Conservation (phyloP, 2,329 filamentous ascomycete genomes). For the Cladophialophora carrionii region DNA sequence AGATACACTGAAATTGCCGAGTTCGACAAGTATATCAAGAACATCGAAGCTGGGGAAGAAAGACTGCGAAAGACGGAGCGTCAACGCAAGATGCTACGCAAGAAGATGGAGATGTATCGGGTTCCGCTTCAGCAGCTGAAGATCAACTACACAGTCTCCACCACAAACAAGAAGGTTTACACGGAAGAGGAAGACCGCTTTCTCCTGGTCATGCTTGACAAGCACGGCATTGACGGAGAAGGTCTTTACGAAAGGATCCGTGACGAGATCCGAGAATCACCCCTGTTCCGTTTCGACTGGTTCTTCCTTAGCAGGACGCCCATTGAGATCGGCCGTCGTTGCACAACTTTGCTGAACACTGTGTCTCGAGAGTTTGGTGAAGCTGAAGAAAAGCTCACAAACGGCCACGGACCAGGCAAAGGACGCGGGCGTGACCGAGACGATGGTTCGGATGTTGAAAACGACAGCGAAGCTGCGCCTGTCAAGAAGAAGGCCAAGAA, state of each 20-base stretch:
- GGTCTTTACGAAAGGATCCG: constrained; percentile 89
- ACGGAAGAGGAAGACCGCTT: constrained; percentile 98
- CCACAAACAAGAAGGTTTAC: constrained; percentile 99
- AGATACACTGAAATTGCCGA: constrained; percentile 88
- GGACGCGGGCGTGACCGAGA: constrained; percentile 61
- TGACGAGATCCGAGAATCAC: constrained; percentile 94
- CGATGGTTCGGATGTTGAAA: constrained; percentile 82
- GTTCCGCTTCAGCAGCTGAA: constrained; percentile 96
- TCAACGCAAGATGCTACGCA: constrained; percentile 87
- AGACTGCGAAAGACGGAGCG: constrained; percentile 85
- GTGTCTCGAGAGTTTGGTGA: constrained; percentile 94
- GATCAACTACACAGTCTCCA: constrained; percentile 98
- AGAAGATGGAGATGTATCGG: constrained; percentile 96
- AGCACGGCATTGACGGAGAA: constrained; percentile 88
- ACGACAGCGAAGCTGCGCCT: constrained; percentile 78
- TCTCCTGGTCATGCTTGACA: constrained; percentile 88
- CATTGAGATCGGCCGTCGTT: constrained; percentile 86
- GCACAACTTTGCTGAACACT: constrained; percentile 90
- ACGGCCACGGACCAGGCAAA: constrained; percentile 69
- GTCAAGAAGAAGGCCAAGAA: constrained; percentile 94
- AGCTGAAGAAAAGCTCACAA: constrained; percentile 53
- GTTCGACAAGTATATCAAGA: constrained; percentile 82
- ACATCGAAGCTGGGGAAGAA: constrained; percentile 92
- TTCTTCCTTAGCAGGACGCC: constrained; percentile 96
- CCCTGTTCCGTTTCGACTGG: constrained; percentile 98